Base-by-base conservation (phyloP, 208 protist species). In the Trypanosomatidae sp. region DNA sequence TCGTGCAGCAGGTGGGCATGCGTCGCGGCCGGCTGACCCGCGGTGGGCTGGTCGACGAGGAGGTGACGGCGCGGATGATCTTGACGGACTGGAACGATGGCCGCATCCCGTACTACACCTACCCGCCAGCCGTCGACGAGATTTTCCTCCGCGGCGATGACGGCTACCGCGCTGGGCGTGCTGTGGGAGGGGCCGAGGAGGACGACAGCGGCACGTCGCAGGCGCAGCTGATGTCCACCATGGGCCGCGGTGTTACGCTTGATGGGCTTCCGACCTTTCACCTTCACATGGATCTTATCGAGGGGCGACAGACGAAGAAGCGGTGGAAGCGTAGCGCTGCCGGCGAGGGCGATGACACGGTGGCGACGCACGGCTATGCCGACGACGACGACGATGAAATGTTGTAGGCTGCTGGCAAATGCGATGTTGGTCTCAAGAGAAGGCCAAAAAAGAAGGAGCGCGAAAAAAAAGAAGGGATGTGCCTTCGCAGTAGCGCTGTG, bases 41-140 rank as follows among this genome's bases (percentile, higher is more conserved):
- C 53, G 95, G 95, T 43, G 96, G 97, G 10, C 72, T 85, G 28
- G 83, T 98, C 25, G 94, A 99, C 73, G 88, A 97, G 68, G 87
- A 98, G 58, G 91, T 71, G 30, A 97, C 97, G 3, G 97, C 94
- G 39, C 80, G 88, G 19, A 91, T 93, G 81, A 91, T 99, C 41
- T 74, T 99, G 22, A 77, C 95, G 41, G 97, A 99, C 77, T 99
- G 98, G 97, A 98, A 98, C 76, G 82, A 92, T 59, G 98, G 98
- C 62, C 89, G 90, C 58, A 99, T 99, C 68, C 84, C 89, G 41
- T 99, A 99, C 86, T 99, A 98, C 87, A 99, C 97, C 3, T 71
- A 92, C 13, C 97, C 98, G 39, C 97, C 98, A 2, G 84, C 78
- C 8, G 84, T 84, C 0, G 86, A 91, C 47, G 77, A 85, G 43